A percentile compares a stretch with the other conserved stretches of the same genome.
Conservation (phyloP, 495 filamentous ascomycete species). For the Antarctomyces pellizariae region DNA sequence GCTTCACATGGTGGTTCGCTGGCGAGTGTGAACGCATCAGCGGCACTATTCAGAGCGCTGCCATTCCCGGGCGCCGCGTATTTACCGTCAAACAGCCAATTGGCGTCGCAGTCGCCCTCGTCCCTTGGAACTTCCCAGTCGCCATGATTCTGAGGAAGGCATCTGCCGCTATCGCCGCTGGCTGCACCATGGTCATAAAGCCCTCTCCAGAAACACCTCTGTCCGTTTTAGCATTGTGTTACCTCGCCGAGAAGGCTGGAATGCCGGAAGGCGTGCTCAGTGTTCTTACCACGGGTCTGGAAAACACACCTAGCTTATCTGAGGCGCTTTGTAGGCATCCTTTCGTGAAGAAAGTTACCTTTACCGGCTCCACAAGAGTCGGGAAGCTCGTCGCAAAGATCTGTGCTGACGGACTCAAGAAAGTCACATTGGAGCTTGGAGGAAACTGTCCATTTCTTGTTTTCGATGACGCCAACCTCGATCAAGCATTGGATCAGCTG, state of each 20-base stretch:
- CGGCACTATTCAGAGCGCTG: constrained; percentile 30
- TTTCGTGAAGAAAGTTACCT: constrained; percentile 46
- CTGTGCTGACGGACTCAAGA: constrained; percentile 36
- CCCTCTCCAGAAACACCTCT: constrained; percentile 44
- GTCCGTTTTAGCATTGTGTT: constrained; percentile 27
- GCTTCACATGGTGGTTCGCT: constrained; percentile 41
- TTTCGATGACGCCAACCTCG: constrained; percentile 49
- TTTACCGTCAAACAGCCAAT: constrained; percentile 51
- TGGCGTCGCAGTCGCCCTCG: constrained; percentile 37
- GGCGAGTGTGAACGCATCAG: constrained; percentile 49
- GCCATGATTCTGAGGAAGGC: constrained; percentile 47
- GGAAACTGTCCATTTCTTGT: constrained; percentile 56
- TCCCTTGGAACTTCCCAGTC: constrained; percentile 38
- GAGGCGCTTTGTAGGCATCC: constrained; percentile 40
- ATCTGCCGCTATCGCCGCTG: constrained; percentile 43
- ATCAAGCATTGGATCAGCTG: constrained; percentile 33
- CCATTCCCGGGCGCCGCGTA: constrained; percentile 33
- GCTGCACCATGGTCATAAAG: constrained; percentile 44
- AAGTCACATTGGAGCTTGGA: constrained; percentile 47
- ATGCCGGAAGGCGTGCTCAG: constrained; percentile 36
- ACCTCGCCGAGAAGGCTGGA: constrained; percentile 33
- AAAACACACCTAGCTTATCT: constrained; percentile 39
- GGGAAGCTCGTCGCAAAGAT: constrained; percentile 34
- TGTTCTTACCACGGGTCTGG: constrained; percentile 32
- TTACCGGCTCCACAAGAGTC: constrained; percentile 45